Conservation (phyloP, 495 filamentous ascomycete species). For the Neurospora tetraspora region DNA sequence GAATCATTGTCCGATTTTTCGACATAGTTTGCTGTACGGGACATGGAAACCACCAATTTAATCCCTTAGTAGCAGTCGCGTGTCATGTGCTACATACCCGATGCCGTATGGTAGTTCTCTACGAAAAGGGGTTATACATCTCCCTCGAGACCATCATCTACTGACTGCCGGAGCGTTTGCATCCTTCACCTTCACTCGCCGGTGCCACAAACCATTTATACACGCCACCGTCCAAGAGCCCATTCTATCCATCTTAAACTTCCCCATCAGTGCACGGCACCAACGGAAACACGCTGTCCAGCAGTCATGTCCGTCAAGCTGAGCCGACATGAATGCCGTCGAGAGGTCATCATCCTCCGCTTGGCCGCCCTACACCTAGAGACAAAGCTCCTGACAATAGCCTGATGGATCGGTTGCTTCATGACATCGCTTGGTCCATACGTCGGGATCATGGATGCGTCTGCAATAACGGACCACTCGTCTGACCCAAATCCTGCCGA, state of each 20-base stretch:
- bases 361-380: slow-evolving; percentile 9
- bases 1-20: not conserved
- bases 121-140: not conserved
- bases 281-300: not conserved
- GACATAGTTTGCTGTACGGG: not conserved
- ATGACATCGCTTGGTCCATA: slow-evolving; percentile 11
- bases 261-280: not conserved
- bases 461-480: slow-evolving; percentile 14
- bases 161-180: not conserved
- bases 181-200: not conserved
- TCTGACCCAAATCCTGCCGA: not conserved
- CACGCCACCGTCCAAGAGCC: not conserved
- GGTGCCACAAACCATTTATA: not conserved
- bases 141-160: not conserved
- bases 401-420: slow-evolving; percentile 2
- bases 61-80: not conserved
- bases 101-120: not conserved
- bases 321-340: not conserved
- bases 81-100: not conserved
- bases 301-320: not conserved
- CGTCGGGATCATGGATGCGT: slow-evolving; percentile 14
- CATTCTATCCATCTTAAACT: not conserved
- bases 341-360: slow-evolving; percentile 3
- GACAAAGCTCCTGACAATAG: slow-evolving; percentile 3
- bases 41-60: not conserved